These are phyloP conservation scores for Blastocystis sp. DNA, from an alignment of 352 stramenopile genomes.

Conservation along the genomic window DNA sequence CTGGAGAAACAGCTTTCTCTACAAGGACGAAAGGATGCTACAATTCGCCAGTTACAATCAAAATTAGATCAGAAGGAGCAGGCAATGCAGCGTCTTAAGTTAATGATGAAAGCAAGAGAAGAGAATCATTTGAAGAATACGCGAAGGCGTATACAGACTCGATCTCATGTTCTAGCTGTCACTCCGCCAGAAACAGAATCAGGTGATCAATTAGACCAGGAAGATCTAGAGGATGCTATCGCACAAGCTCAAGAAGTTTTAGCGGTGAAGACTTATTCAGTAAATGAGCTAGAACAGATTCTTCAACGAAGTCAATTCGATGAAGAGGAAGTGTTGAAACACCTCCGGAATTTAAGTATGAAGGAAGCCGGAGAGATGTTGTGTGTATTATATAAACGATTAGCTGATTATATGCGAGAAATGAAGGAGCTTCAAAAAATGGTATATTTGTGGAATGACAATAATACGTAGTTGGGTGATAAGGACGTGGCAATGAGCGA, in stretches of 20 bases:
- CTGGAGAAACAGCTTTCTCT: conserved; percentile 39
- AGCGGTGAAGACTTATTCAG: not conserved
- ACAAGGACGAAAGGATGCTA: not conserved
- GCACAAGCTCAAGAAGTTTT: not conserved
- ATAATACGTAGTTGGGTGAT: not conserved
- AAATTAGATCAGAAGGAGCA: conserved; percentile 53
- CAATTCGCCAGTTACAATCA: conserved; percentile 26
- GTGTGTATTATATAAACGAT: not conserved
- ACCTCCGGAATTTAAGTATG: not conserved
- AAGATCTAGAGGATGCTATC: conserved; percentile 30
- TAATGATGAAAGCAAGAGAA: conserved; percentile 32
- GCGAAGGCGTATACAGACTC: not conserved
- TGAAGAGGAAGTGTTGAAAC: not conserved
- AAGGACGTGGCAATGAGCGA: not conserved
- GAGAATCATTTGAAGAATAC: not conserved
- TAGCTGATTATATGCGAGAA: not conserved
- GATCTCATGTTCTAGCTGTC: not conserved
- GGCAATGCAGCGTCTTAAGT: not conserved
- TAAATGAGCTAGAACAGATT: conserved; percentile 15
- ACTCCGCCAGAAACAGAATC: not conserved
- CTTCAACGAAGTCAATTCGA: not conserved
- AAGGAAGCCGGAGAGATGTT: not conserved
- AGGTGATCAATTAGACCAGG: not conserved
- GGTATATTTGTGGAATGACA: not conserved
- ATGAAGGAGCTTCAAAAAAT: not conserved